Evolutionary conservation across 2,329 filamentous ascomycete genomes (phyloP), one percentile per base, ranked within the genome.

Genomic region (Cercospora sp.): DNA sequence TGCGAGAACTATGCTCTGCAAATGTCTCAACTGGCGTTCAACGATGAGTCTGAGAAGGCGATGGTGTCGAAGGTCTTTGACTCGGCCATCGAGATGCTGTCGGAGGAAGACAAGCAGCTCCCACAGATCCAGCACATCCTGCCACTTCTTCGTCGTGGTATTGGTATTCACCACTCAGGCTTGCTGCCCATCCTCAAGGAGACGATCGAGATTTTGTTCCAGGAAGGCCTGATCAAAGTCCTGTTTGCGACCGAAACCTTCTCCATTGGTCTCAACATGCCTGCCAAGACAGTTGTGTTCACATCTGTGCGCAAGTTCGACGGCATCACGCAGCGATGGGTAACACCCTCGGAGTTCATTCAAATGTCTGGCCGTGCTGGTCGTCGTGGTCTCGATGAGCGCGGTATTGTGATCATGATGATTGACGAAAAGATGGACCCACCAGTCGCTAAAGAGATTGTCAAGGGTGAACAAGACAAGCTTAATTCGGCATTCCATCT

Each of bases 321-420:
- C 77, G 96, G 96, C 66, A 86, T 89, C 6, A 85, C 87, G 68
- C 87, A 88, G 74, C 88, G 94, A 71, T 96, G 94, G 81, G 87
- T 98, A 21, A 97, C 94, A 0, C 93, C 93, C 1, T 97, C 93
- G 10, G 95, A 99, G 76, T 99, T 98, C 80, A 92, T 99, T 63
- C 95, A 99, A 79, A 99, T 99, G 95, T 97, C 95, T 64, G 95
- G 95, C 70, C 92, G 95, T 81, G 95, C 95, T 68, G 95, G 95
- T 78, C 92, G 95, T 86, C 90, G 95, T 88, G 95, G 95, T 81
- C 90, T 99, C 65, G 95, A 99, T 82, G 94, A 97, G 70, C 91
- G 95, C 72, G 95, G 95, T 86, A 96, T 98, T 74, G 95, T 99
- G 74, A 98, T 99, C 79, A 98, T 99, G 93, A 98, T 99, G 94